Conservation (phyloP, 768 basidiomycete species). For the Kockovaella imperatae region DNA sequence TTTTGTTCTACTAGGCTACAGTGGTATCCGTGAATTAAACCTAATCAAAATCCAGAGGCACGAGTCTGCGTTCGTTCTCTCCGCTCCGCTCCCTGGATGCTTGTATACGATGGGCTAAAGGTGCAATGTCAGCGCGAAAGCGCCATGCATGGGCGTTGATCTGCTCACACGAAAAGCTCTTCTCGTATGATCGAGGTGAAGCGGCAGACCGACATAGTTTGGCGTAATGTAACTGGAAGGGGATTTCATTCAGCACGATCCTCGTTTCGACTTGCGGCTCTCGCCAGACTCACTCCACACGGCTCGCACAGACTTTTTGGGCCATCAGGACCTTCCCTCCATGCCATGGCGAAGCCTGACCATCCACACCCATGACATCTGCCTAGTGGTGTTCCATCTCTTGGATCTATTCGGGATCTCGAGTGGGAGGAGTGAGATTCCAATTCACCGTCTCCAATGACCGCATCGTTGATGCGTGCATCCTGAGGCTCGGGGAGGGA, state of each 20-base stretch:
- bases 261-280: neutral
- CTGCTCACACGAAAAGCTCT: neutral
- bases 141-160: neutral
- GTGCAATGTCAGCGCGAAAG: neutral
- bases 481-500: neutral
- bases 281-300: conserved; percentile 31
- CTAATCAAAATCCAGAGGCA: neutral
- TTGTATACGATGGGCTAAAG: neutral
- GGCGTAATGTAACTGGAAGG: conserved; percentile 9
- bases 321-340: conserved; percentile 38
- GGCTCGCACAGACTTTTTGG: conserved; percentile 31
- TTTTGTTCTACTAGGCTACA: no score
- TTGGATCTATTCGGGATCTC: neutral
- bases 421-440: neutral
- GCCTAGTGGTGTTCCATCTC: conserved; percentile 1
- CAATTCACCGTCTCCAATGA: neutral
- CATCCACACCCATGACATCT: conserved; percentile 34
- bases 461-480: neutral
- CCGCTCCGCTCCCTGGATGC: neutral
- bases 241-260: neutral
- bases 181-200: neutral
- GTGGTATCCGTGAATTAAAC: no score
- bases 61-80: neutral
- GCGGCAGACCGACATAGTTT: neutral
- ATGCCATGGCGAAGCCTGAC: conserved; percentile 14